phyloP scores from a whole-genome alignment of 2,329 filamentous ascomycete species.

The Arachnopeziza araneosa region DNA sequence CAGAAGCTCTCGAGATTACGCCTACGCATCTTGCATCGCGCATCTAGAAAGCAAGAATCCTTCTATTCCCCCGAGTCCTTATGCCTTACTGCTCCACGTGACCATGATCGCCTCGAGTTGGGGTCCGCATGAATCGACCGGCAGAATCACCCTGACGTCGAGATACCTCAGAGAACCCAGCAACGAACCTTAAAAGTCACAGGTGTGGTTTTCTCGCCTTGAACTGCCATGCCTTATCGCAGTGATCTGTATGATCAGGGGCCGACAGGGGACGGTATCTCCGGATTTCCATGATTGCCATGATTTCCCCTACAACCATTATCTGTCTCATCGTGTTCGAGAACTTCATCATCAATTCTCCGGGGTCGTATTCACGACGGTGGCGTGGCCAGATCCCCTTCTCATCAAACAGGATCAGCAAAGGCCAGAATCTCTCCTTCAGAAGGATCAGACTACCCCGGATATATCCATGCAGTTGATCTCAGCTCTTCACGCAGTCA shows the following conservation, averaged over 20 bases:
- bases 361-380: not conserved
- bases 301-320: not conserved
- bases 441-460: not conserved
- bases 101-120: not conserved
- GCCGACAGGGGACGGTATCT: not conserved
- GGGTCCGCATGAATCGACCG: not conserved
- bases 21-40: not conserved
- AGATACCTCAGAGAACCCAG: not conserved
- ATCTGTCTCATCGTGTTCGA: not conserved
- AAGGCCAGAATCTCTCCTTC: not conserved
- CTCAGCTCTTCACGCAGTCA: not conserved
- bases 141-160: not conserved
- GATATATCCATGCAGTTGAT: not conserved
- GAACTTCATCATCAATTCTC: not conserved
- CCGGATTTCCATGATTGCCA: not conserved
- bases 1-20: not conserved
- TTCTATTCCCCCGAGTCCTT: not conserved
- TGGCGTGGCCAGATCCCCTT: not conserved
- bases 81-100: not conserved
- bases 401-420: not conserved
- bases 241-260: not conserved
- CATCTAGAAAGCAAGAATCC: not conserved
- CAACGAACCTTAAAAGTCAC: conserved; percentile 1
- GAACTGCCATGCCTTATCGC: not conserved
- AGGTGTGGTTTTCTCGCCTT: not conserved